phyloP scores from a whole-genome alignment of 2,329 filamentous ascomycete genomes.

The Colletotrichum sp. region DNA sequence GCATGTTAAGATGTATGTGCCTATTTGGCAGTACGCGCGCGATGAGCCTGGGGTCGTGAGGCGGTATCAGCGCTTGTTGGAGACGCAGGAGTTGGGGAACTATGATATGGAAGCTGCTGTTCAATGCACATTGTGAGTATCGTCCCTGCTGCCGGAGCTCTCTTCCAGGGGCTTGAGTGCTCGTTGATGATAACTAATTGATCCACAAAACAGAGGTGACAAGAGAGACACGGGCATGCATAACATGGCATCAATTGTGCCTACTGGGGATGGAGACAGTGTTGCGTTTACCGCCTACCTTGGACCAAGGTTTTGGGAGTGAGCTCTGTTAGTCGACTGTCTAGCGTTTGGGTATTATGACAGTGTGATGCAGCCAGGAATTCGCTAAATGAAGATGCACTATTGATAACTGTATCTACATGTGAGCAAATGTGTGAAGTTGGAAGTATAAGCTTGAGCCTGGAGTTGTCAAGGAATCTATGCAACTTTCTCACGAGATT shows the following conservation, averaged over 20 bases:
- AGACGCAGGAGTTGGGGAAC: background rate
- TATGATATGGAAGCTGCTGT: background rate
- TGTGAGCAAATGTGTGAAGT: too few species aligned
- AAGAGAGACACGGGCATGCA: background rate
- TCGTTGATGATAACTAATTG: background rate
- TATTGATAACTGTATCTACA: too few species aligned
- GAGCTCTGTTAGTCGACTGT: background rate
- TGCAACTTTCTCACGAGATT: too few species aligned
- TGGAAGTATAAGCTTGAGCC: too few species aligned
- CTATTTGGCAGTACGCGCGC: background rate
- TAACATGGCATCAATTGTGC: background rate
- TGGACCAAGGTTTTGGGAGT: background rate
- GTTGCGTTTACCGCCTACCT: background rate
- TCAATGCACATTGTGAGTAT: background rate
- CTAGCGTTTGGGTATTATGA: too few species aligned
- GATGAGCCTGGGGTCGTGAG: background rate
- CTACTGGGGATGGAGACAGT: background rate
- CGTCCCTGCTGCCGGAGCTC: accelerated
- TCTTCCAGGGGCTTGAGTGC: background rate
- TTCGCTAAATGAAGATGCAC: too few species aligned
- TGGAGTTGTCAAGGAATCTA: too few species aligned
- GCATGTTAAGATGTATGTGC: background rate
- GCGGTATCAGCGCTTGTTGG: background rate
- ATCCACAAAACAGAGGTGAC: background rate
- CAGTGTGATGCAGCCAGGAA: background rate